These are phyloP conservation scores for Tolypocladium album DNA, from an alignment of 2,329 filamentous ascomycete genomes.

Conservation along the genomic window DNA sequence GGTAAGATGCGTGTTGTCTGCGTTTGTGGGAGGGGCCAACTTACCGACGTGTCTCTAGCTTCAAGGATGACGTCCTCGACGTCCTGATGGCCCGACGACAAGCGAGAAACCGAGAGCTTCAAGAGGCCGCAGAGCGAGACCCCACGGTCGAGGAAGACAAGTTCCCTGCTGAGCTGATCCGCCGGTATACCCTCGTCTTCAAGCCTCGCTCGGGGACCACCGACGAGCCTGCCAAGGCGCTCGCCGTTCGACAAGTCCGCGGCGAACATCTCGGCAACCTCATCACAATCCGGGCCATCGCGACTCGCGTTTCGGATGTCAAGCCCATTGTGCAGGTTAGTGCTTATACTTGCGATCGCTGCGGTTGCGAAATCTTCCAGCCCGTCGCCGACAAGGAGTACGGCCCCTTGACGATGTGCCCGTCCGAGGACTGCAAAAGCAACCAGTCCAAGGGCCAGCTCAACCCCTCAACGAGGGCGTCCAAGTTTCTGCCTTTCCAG, in stretches of 20 bases:
- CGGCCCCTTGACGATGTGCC: conserved; percentile 74
- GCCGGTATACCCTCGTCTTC: conserved; percentile 92
- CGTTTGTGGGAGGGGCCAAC: background rate
- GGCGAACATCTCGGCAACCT: conserved; percentile 88
- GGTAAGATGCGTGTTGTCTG: conserved; percentile 34
- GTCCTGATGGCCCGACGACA: conserved; percentile 90
- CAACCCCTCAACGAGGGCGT: conserved; percentile 88
- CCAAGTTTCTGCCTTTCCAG: conserved; percentile 95
- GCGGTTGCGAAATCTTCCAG: conserved; percentile 95
- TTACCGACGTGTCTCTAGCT: conserved; percentile 36
- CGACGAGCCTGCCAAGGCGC: conserved; percentile 49
- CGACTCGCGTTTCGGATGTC: conserved; percentile 91
- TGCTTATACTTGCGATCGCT: conserved; percentile 94
- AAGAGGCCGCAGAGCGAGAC: conserved; percentile 56
- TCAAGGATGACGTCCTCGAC: conserved; percentile 96
- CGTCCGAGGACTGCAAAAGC: conserved; percentile 77
- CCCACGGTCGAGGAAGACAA: conserved; percentile 58
- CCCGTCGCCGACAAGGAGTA: conserved; percentile 87
- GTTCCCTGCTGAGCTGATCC: conserved; percentile 85
- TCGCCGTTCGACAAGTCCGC: conserved; percentile 88
- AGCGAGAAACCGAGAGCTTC: conserved; percentile 70
- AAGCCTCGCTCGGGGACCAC: conserved; percentile 73
- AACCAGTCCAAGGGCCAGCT: conserved; percentile 93
- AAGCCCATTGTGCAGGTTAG: conserved; percentile 97
- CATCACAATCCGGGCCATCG: conserved; percentile 89